Base-by-base conservation (phyloP, 148 eudicot genomes). In the Chenopodium album region DNA sequence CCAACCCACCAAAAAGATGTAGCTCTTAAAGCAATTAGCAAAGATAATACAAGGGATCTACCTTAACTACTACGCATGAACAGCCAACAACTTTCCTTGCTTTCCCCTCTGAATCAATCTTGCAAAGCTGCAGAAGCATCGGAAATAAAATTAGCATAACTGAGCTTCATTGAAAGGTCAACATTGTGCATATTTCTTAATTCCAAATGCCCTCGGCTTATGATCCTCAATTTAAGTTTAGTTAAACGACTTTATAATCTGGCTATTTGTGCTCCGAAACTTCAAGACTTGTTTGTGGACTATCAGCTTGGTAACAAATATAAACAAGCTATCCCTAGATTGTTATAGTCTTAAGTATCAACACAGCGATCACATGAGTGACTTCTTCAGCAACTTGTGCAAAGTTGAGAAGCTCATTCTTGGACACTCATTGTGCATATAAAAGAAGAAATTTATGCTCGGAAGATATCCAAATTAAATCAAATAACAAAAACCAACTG, bases 91-190 rank as follows among this genome's bases (percentile, higher is more conserved):
- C 87, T 22, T 85, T 85, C 81, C 84, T 85, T n/a, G 86, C 87
- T n/a, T 85, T 81, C 7, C 87, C 87, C 64, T 85, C 84, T 4
- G 87, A 65, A 73, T 85, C 87, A 64, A 81, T 77, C 81, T 85
- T 85, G 77, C 87, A 85, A 71, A 85, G 29, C 56, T 52, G 56
- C 56, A 52, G 12, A 52, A 10, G 16, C 12, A 52, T 52, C 16
- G 44, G 44, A 6, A 41, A 41, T 5, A 4, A 41, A 41, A 6
- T 37, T 41, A 41, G 44, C 44, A 41, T 41, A 41, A 41, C 5
- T 41, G 7, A 41, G 44, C 44, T 41, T 41, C 6, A 41, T 41
- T 41, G 44, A 41, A 41, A 41, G 44, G 37, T 34, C 37, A 34
- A 2, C 37, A 34, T 34, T 34, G 4, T 34, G 37, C 37, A 34